These are phyloP conservation scores for Penicillium sp. DNA, from an alignment of 2,329 filamentous ascomycete genomes.

Conservation along the genomic window DNA sequence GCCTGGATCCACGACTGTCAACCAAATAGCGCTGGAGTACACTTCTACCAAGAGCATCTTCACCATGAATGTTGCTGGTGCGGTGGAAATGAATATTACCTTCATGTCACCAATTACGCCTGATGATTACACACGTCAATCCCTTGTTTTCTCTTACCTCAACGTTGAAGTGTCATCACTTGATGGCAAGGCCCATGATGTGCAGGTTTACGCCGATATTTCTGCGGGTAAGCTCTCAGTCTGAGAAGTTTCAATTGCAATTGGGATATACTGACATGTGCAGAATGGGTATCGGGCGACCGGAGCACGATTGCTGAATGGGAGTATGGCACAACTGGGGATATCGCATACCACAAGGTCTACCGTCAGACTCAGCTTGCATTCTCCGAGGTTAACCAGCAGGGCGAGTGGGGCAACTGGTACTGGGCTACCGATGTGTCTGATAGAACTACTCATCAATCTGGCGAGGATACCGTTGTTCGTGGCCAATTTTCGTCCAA, in stretches of 20 bases:
- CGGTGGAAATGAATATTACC: constrained; percentile 64
- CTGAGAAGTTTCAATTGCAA: background rate
- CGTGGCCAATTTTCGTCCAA: constrained; percentile 47
- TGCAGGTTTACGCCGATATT: constrained; percentile 72
- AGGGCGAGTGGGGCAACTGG: constrained; percentile 55
- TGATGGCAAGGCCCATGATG: constrained; percentile 62
- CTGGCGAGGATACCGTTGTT: constrained; percentile 49
- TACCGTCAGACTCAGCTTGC: constrained; percentile 48
- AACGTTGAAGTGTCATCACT: constrained; percentile 61
- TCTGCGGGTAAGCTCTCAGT: constrained; percentile 57
- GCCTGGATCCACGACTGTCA: constrained; percentile 47
- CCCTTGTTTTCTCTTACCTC: constrained; percentile 69
- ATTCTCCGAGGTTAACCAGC: constrained; percentile 50
- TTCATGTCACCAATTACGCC: constrained; percentile 71
- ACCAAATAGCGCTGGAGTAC: constrained; percentile 66
- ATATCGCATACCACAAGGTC: constrained; percentile 62
- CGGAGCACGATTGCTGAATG: constrained; percentile 58
- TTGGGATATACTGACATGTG: constrained; percentile 9
- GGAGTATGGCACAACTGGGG: constrained; percentile 55
- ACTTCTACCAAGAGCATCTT: constrained; percentile 72
- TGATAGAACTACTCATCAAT: constrained; percentile 46
- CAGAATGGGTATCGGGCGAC: constrained; percentile 73
- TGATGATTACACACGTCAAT: constrained; percentile 65
- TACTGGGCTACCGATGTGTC: constrained; percentile 52
- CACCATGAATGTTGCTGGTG: constrained; percentile 61